Percentiles rank a stretch among this genome's conserved stretches.
phyloP scores from a whole-genome alignment of 352 stramenopile genomes.

The Pythium biforme region DNA sequence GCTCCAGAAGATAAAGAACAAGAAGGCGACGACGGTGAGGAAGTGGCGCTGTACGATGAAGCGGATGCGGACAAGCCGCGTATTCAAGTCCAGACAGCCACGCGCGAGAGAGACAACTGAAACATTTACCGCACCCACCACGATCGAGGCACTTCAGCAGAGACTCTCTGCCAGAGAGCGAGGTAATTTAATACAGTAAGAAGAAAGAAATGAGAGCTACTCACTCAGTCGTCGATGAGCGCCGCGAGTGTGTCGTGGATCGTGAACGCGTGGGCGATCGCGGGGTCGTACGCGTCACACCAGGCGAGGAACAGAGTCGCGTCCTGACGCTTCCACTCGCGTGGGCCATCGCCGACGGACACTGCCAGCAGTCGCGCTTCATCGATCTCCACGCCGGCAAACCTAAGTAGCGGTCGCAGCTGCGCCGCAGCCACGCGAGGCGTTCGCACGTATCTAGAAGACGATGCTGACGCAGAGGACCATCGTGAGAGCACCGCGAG shows the following conservation, averaged over 20 bases:
- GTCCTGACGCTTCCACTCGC: not conserved
- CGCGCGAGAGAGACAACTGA: no score
- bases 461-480: not conserved
- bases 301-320: slow-evolving; percentile 33
- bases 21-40: no score
- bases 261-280: slow-evolving; percentile 35
- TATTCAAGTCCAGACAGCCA: not conserved
- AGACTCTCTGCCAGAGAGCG: not conserved
- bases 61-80: not conserved
- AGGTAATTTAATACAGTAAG: slow-evolving; percentile 6
- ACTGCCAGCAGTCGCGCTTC: not conserved
- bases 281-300: slow-evolving; percentile 29
- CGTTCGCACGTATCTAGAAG: not conserved
- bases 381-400: slow-evolving; percentile 1
- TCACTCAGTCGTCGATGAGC: slow-evolving; percentile 22
- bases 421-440: not conserved
- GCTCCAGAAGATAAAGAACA: no score
- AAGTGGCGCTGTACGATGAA: no score
- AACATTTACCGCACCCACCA: no score
- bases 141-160: no score
- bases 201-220: not conserved
- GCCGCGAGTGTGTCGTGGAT: slow-evolving; percentile 46
- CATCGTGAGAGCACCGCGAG: slow-evolving; percentile 31
- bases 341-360: not conserved
- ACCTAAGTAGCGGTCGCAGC: not conserved